Evolutionary conservation across 148 eudicot species (phyloP).

Genomic region (Spergularia bocconei): DNA sequence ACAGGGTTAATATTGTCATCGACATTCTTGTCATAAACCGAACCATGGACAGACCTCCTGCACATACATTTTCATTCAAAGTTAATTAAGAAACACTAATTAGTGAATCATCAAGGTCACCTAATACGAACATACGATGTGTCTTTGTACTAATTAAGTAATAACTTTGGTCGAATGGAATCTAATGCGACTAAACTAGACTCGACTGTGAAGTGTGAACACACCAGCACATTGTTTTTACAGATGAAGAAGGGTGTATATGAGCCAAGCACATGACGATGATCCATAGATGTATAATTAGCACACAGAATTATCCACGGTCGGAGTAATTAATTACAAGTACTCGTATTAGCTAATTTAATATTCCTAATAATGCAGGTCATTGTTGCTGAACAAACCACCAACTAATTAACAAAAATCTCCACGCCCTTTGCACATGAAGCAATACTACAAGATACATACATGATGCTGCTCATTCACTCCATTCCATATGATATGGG

Average conservation of each 20-base stretch:
- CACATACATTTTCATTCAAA: slow-evolving; percentile 20
- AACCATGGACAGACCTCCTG: slow-evolving; percentile 71
- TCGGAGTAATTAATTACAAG: too few relatives aligned
- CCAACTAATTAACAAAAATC: slow-evolving; percentile 13
- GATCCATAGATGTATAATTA: too few relatives aligned
- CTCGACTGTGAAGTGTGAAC: too few relatives aligned
- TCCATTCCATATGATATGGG: neutral
- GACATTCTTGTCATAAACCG: slow-evolving; percentile 79
- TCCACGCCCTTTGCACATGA: neutral
- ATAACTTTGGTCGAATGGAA: too few relatives aligned
- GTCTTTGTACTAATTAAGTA: too few relatives aligned
- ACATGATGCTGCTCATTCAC: slow-evolving; percentile 4
- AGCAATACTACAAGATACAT: neutral
- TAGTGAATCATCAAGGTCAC: neutral
- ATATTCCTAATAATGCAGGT: neutral
- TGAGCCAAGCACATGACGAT: too few relatives aligned
- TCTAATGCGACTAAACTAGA: too few relatives aligned
- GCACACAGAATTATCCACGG: too few relatives aligned
- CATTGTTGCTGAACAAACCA: neutral
- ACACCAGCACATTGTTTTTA: too few relatives aligned
- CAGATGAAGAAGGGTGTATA: too few relatives aligned
- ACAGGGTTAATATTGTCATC: slow-evolving; percentile 61
- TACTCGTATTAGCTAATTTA: too few relatives aligned
- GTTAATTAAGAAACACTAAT: neutral
- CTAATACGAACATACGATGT: too few relatives aligned